Conservation (phyloP, 108 stramenopile genomes). For the Aurantiochytrium sp. region DNA sequence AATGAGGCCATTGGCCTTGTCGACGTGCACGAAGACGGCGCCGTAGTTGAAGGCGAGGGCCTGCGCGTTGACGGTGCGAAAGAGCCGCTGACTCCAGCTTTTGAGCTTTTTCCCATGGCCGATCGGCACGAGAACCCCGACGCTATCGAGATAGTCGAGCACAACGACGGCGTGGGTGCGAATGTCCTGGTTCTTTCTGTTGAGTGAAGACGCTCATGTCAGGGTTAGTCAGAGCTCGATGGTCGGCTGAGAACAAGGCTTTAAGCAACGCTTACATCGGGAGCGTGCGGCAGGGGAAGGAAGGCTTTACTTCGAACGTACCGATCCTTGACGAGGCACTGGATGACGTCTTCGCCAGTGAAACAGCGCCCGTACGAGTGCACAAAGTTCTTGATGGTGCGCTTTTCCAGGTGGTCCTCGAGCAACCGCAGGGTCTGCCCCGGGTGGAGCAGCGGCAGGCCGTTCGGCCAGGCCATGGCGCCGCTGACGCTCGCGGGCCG, state of each 20-base stretch:
- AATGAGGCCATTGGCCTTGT: background rate
- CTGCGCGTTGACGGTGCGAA: background rate
- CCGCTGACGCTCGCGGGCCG: background rate
- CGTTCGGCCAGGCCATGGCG: background rate
- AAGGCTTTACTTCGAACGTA: background rate
- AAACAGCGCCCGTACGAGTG: background rate
- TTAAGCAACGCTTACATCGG: too few relatives aligned
- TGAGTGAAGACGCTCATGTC: too few relatives aligned
- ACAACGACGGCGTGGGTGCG: background rate
- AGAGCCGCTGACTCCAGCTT: background rate
- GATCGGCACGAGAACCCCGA: background rate
- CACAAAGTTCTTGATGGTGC: background rate
- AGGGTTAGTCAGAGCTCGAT: background rate
- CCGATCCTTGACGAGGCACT: background rate
- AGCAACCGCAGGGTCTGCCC: background rate
- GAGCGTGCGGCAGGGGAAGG: background rate
- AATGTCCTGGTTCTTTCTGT: background rate
- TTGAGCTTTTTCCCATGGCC: background rate
- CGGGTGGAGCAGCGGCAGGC: background rate
- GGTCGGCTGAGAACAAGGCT: too few relatives aligned
- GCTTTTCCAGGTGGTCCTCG: background rate
- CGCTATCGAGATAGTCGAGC: background rate
- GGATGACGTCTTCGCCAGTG: constrained; percentile 8
- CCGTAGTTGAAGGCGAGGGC: background rate
- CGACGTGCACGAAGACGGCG: background rate